Evolutionary conservation across 208 protist genomes (phyloP).

Genomic region (Wallacemonas sp.): DNA sequence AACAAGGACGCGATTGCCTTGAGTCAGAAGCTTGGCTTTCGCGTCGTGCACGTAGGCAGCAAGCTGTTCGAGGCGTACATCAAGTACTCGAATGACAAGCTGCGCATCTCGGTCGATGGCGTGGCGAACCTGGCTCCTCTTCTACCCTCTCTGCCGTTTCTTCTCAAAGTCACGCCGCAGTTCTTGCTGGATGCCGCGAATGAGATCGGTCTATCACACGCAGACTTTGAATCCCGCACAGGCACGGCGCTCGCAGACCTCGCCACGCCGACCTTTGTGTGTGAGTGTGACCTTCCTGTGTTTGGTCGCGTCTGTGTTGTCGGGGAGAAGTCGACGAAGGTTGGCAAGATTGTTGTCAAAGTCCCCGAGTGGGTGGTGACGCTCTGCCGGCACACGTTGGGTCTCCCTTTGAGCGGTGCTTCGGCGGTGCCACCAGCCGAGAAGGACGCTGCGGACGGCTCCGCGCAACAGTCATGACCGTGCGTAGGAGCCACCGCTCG

Average conservation of each 20-base stretch:
- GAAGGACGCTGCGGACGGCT: conserved; percentile 3
- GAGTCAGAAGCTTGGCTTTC: conserved; percentile 46
- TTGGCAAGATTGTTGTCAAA: conserved; percentile 63
- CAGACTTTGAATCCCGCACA: conserved; percentile 34
- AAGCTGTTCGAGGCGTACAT: conserved; percentile 83
- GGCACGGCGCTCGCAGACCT: conserved; percentile 17
- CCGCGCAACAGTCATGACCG: conserved; percentile 4
- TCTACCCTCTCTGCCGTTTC: conserved; percentile 42
- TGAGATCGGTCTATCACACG: conserved; percentile 26
- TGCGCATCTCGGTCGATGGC: conserved; percentile 77
- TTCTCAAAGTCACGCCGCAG: conserved; percentile 38
- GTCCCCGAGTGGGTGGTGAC: conserved; percentile 63
- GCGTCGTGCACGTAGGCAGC: conserved; percentile 73
- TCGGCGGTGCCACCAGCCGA: neutral
- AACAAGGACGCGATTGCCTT: conserved; percentile 45
- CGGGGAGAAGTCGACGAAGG: conserved; percentile 42
- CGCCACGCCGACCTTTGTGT: conserved; percentile 45
- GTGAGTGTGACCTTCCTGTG: conserved; percentile 34
- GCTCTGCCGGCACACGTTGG: conserved; percentile 54
- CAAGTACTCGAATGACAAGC: conserved; percentile 80
- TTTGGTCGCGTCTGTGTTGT: conserved; percentile 48
- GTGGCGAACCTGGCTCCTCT: conserved; percentile 43
- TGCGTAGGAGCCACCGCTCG: too few species aligned
- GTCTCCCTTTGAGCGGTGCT: conserved; percentile 33
- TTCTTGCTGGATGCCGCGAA: conserved; percentile 40